Conservation (phyloP, 805 yeast species). For the Pichia deserticola region DNA sequence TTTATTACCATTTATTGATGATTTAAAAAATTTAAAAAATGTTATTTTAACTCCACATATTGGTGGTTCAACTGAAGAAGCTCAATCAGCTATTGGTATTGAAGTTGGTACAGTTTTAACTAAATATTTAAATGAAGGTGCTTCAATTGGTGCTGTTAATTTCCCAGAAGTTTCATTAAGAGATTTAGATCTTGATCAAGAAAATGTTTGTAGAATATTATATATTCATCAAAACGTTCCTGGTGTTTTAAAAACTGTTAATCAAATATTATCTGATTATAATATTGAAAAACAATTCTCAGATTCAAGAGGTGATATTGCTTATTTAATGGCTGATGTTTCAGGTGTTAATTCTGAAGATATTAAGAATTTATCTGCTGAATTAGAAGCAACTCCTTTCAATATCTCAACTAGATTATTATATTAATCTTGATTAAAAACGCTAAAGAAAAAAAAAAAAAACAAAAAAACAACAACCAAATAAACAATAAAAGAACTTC, state of each 20-base stretch:
- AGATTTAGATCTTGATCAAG: constrained; percentile 79
- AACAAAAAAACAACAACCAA: no score
- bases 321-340: constrained; percentile 97
- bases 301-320: constrained; percentile 94
- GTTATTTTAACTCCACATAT: constrained; percentile 94
- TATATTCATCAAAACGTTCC: constrained; percentile 98
- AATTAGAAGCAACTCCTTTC: constrained; percentile 82
- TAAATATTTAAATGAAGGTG: constrained; percentile 93
- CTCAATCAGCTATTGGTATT: constrained; percentile 94
- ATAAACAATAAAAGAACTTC: no score
- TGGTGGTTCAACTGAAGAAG: constrained; percentile 99
- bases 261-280: constrained; percentile 88
- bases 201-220: constrained; percentile 83
- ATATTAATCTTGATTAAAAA: constrained; percentile 47
- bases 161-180: constrained; percentile 97
- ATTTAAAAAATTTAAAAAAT: constrained; percentile 74
- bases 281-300: constrained; percentile 97
- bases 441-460: no score
- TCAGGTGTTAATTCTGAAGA: constrained; percentile 76
- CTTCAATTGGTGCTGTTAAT: constrained; percentile 90
- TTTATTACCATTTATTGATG: constrained; percentile 78
- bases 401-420: constrained; percentile 86
- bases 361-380: constrained; percentile 76
- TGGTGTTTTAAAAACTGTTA: constrained; percentile 95
- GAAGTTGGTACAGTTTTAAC: constrained; percentile 85